A percentile compares a stretch with the other conserved stretches of the same genome.
These are phyloP conservation scores for Delonix regia DNA, from an alignment of 306 rosid genomes.

Conservation along the genomic window DNA sequence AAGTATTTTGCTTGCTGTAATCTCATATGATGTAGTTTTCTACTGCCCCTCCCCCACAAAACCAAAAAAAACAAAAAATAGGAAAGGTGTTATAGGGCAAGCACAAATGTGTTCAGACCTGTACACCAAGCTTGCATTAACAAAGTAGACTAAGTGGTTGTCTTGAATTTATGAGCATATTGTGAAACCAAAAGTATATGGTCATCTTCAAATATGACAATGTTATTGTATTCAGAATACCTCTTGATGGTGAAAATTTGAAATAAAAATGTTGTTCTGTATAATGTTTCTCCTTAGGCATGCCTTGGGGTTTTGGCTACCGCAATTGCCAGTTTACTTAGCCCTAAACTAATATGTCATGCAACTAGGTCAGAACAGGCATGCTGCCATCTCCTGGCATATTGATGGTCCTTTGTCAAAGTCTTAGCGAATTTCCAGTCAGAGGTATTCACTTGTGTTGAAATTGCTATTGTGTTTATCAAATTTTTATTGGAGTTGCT, in stretches of 20 bases:
- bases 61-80: no score
- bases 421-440: constrained; percentile 71
- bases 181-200: neutral
- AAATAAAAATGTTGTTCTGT: neutral
- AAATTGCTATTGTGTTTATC: constrained; percentile 21
- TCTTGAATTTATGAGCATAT: neutral
- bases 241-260: neutral
- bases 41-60: no score
- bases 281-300: constrained; percentile 18
- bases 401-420: constrained; percentile 63
- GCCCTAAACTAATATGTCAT: constrained; percentile 35
- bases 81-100: neutral
- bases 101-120: neutral
- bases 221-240: neutral
- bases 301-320: constrained; percentile 10
- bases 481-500: constrained; percentile 26
- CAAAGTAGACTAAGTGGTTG: neutral
- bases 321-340: constrained; percentile 13
- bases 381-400: constrained; percentile 75
- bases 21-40: constrained; percentile 9
- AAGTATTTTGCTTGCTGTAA: neutral
- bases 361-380: constrained; percentile 84
- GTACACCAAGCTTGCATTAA: neutral
- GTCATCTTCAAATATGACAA: neutral
- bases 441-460: constrained; percentile 59